Evolutionary conservation across 768 basidiomycete species (phyloP).

Genomic region (Termitomyces sp.): DNA sequence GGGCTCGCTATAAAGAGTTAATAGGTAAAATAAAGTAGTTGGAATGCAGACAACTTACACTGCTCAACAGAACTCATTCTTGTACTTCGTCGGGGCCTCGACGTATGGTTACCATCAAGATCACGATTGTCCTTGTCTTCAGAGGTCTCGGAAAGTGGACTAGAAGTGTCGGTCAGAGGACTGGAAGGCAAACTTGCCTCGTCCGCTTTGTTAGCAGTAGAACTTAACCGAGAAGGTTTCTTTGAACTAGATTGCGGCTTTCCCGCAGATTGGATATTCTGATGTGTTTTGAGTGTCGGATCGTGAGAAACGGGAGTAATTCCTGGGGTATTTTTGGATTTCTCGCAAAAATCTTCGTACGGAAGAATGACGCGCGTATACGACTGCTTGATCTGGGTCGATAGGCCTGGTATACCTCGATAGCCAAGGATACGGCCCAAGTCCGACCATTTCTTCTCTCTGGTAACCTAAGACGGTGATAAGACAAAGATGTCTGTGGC

Average conservation of each 20-base stretch:
- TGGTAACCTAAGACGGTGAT: constrained; percentile 59
- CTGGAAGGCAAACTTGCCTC: constrained; percentile 65
- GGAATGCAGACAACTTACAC: constrained; percentile 26
- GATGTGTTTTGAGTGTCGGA: constrained; percentile 48
- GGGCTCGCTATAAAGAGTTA: constrained; percentile 25
- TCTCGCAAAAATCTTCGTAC: constrained; percentile 88
- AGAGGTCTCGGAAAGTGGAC: constrained; percentile 75
- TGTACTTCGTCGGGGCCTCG: constrained; percentile 48
- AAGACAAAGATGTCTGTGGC: constrained; percentile 8
- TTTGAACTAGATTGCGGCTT: constrained; percentile 14
- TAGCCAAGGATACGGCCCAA: constrained; percentile 83
- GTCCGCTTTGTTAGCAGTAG: constrained; percentile 33
- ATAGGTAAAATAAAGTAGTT: constrained; percentile 7
- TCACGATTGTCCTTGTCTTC: constrained; percentile 70
- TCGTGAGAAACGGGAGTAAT: constrained; percentile 46
- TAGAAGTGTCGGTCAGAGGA: constrained; percentile 74
- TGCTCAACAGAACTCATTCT: constrained; percentile 53
- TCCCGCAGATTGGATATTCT: constrained; percentile 38
- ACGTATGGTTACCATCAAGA: constrained; percentile 36
- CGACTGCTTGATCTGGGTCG: constrained; percentile 85
- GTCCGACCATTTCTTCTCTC: constrained; percentile 84
- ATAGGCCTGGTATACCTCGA: constrained; percentile 76
- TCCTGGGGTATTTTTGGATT: constrained; percentile 63
- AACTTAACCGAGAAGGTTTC: constrained; percentile 34
- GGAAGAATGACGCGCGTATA: constrained; percentile 91